Conservation (phyloP, 1,284 basidiomycete species). For the Clitocybe nebularis region DNA sequence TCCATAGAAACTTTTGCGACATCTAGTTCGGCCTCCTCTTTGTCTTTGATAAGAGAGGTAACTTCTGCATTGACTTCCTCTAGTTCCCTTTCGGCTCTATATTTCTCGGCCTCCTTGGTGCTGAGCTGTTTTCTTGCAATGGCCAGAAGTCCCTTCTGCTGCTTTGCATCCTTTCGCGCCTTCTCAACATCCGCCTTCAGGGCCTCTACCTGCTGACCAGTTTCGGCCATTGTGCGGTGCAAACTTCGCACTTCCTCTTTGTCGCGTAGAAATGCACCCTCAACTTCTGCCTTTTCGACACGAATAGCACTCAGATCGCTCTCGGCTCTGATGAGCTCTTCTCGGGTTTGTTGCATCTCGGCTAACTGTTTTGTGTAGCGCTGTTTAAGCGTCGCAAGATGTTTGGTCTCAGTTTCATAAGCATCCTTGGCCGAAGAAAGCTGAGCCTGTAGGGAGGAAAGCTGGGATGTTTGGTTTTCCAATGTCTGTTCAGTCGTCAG, state of each 20-base stretch:
- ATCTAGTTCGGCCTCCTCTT: conserved; percentile 51
- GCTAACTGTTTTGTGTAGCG: conserved; percentile 69
- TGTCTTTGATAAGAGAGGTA: conserved; percentile 49
- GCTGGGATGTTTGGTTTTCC: conserved; percentile 61
- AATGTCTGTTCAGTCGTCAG: conserved; percentile 52
- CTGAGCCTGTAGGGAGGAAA: conserved; percentile 73
- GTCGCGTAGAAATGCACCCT: conserved; percentile 84
- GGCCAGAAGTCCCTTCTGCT: conserved; percentile 92
- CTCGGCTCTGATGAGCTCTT: conserved; percentile 87
- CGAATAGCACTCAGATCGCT: conserved; percentile 88
- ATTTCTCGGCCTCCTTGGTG: conserved; percentile 77
- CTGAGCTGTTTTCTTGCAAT: conserved; percentile 94
- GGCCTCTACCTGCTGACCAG: conserved; percentile 69
- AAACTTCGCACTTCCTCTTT: conserved; percentile 92
- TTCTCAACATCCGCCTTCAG: conserved; percentile 83
- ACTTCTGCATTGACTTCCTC: conserved; percentile 61
- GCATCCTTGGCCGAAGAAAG: conserved; percentile 73
- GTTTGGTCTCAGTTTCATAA: conserved; percentile 81
- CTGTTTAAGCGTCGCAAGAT: conserved; percentile 72
- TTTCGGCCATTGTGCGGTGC: conserved; percentile 81
- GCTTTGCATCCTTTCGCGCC: conserved; percentile 89
- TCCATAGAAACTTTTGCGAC: conserved; percentile 32
- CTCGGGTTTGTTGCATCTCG: conserved; percentile 73
- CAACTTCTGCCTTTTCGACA: conserved; percentile 90
- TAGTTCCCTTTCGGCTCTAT: conserved; percentile 69